A percentile compares a stretch with the other conserved stretches of the same genome.
Conservation (phyloP, 2,329 filamentous ascomycete genomes). For the Aspergillus caelatus region DNA sequence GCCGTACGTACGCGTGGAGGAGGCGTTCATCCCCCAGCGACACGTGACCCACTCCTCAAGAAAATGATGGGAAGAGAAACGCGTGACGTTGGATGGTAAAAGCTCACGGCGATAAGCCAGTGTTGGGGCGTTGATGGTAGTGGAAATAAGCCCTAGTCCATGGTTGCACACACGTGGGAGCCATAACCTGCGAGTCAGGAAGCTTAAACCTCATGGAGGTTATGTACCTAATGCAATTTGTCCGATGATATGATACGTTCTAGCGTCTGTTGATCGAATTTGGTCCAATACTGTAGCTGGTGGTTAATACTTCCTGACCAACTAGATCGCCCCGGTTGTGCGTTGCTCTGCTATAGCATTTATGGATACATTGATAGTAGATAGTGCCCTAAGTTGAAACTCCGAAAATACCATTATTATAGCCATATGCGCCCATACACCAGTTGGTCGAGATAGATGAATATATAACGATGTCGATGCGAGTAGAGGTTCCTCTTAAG, state of each 20-base stretch:
- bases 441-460: neutral
- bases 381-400: neutral
- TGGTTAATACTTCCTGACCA: slow-evolving; percentile 32
- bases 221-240: neutral
- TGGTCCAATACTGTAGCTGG: slow-evolving; percentile 17
- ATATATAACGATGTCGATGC: neutral
- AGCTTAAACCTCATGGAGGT: slow-evolving; percentile 2
- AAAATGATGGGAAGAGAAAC: neutral
- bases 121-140: slow-evolving; percentile 4
- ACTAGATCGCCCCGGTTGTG: slow-evolving; percentile 19
- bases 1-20: neutral
- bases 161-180: slow-evolving; percentile 25
- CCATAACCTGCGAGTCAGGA: slow-evolving; percentile 14
- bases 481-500: neutral
- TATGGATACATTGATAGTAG: neutral
- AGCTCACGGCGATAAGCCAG: neutral
- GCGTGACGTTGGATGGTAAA: neutral
- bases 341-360: neutral
- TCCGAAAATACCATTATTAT: neutral
- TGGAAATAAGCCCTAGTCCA: slow-evolving; percentile 32
- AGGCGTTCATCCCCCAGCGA: neutral
- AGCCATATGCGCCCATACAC: neutral
- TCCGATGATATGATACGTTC: slow-evolving; percentile 22
- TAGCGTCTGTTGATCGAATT: slow-evolving; percentile 15
- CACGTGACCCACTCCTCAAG: neutral